phyloP scores from a whole-genome alignment of 495 filamentous ascomycete species.

The Baudoinia panamericana region DNA sequence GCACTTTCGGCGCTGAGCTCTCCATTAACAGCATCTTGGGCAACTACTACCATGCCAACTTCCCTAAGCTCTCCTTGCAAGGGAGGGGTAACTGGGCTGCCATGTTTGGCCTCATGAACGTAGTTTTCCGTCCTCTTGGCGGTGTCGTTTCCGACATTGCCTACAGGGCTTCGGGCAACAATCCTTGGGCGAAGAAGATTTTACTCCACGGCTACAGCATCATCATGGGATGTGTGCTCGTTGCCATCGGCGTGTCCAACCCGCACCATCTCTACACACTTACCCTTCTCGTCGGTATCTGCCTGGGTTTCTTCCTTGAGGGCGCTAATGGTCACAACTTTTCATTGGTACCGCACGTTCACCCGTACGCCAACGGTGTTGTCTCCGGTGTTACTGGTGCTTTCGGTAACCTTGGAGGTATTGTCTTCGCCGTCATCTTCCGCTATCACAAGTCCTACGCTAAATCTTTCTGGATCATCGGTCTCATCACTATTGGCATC shows the following conservation, averaged over 20 bases:
- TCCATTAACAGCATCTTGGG: conserved; percentile 30
- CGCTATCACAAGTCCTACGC: conserved; percentile 25
- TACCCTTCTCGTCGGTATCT: conserved; percentile 25
- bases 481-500: conserved; percentile 25
- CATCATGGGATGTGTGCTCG: conserved; percentile 26
- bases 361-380: conserved; percentile 29
- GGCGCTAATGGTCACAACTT: conserved; percentile 29
- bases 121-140: conserved; percentile 27
- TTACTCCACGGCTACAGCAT: conserved; percentile 27
- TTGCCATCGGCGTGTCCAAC: conserved; percentile 25
- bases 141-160: conserved; percentile 26
- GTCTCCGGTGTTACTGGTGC: conserved; percentile 30
- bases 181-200: conserved; percentile 30
- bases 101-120: conserved; percentile 32
- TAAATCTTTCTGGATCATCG: conserved; percentile 29
- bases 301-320: conserved; percentile 29
- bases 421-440: conserved; percentile 31
- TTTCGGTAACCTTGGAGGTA: conserved; percentile 30
- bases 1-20: conserved; percentile 30
- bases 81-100: conserved; percentile 29
- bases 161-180: conserved; percentile 20
- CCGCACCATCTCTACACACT: conserved; percentile 21
- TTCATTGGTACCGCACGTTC: conserved; percentile 29
- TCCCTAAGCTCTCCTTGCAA: conserved; percentile 24
- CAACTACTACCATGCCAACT: conserved; percentile 26